Base-by-base conservation (phyloP, 228 moss, liverwort and hornwort genomes). In the Sphagnum magellanicum region DNA sequence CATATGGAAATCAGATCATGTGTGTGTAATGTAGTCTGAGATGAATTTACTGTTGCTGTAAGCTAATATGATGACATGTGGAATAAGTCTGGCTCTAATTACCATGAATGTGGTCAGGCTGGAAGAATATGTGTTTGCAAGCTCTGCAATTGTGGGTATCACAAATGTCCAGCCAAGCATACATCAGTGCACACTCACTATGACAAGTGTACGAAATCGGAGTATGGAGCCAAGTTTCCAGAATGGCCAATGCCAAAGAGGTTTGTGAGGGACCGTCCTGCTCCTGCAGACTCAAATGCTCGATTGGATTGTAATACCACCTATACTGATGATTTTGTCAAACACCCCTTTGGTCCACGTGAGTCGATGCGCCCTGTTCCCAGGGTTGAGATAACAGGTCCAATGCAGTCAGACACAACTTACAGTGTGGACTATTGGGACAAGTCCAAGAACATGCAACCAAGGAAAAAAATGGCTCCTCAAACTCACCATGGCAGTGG, bases 81-180 rank as follows among this genome's bases (percentile, higher is more conserved):
- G 32, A 32, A 32, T 32, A 32, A 32, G 32, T 32, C 32, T 67
- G 51, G 15, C 11, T 51, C 16, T 9, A n/a, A 17, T 0, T 7
- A 5, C 16, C 14, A 7, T 16, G 1, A 16, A 13, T 60, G 46
- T 53, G 52, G 50, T 9, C 2, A 86, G 75, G 68, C 69, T 51
- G 88, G 90, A 0, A 73, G 72, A 63, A 60, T 84, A 67, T 98
- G 97, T 13, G 60, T 98, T 7, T 98, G 97, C 47, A 85, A 88
- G 0, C 60, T 81, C 4, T 98, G 97, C 60, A 91, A 90, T 52
- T 98, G 97, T 6, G 97, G 97, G 3, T 80, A 77, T 64, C 93
- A 98, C 80, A 93, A 92, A 48, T 98, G 97, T 50, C 97, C 93
- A 0, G 68, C 85, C 16, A 93, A 93, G 3, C 93, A 98, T 46